phyloP scores from a whole-genome alignment of 192 early-diverging fungal species.

The Gorgonomyces haynaldii region DNA sequence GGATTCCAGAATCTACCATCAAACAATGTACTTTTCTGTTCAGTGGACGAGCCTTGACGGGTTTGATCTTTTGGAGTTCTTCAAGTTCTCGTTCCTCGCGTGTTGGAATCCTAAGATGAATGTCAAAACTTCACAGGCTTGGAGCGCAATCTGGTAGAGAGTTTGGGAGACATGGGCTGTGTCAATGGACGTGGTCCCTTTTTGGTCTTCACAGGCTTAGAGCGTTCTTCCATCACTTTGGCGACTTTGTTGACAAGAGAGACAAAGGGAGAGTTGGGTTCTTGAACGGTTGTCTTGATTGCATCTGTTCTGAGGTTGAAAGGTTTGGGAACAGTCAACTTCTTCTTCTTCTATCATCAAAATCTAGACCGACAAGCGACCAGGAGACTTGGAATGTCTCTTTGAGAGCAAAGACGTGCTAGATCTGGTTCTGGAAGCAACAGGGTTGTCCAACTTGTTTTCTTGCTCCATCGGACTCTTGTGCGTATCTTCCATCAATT shows the following conservation, averaged over 20 bases:
- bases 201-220: constrained; percentile 19
- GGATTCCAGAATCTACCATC: constrained; percentile 17
- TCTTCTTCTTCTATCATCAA: constrained; percentile 7
- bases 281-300: neutral
- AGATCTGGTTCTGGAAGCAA: constrained; percentile 6
- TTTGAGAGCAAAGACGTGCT: constrained; percentile 2
- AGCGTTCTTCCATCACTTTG: constrained; percentile 16
- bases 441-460: neutral
- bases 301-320: constrained; percentile 26
- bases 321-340: constrained; percentile 37
- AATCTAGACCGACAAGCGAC: neutral
- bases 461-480: constrained; percentile 7
- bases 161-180: constrained; percentile 27
- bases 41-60: constrained; percentile 35
- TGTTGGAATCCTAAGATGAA: constrained; percentile 14
- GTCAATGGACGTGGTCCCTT: constrained; percentile 16
- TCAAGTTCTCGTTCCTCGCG: constrained; percentile 19
- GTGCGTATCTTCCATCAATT: neutral
- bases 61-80: constrained; percentile 23
- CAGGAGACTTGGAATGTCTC: neutral
- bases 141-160: constrained; percentile 28
- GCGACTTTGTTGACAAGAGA: constrained; percentile 27
- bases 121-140: constrained; percentile 12
- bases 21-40: constrained; percentile 16
- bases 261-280: constrained; percentile 29